Percentiles rank a stretch among this genome's conserved stretches.
Conservation (phyloP, 129 eudicot genomes). For the Helichrysum umbraculigerum region DNA sequence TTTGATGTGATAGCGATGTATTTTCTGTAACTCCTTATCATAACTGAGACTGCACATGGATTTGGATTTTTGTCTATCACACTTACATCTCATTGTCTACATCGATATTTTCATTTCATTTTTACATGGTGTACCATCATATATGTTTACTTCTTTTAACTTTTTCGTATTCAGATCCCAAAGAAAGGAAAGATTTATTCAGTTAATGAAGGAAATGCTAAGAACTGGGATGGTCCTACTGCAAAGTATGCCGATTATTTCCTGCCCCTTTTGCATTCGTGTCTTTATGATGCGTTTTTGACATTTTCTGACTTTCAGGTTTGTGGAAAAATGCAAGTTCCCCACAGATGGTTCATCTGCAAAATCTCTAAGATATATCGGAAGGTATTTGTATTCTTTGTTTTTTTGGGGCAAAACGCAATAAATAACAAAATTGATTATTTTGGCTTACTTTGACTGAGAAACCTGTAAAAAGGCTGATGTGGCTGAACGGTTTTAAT, state of each 20-base stretch:
- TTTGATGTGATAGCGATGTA: neutral
- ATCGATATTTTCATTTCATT: conserved; percentile 7
- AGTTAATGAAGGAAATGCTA: conserved; percentile 98
- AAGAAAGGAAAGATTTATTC: conserved; percentile 94
- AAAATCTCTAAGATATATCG: conserved; percentile 91
- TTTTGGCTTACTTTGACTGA: neutral
- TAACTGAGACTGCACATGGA: neutral
- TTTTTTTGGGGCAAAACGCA: neutral
- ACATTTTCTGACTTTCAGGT: conserved; percentile 45
- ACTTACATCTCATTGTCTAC: neutral
- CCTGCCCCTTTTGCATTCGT: conserved; percentile 7
- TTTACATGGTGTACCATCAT: neutral
- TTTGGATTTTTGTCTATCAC: neutral
- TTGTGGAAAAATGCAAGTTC: conserved; percentile 90
- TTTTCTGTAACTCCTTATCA: neutral
- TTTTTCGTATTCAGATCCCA: conserved; percentile 57
- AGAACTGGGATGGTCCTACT: conserved; percentile 95
- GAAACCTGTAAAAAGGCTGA: neutral
- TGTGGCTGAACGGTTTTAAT: neutral
- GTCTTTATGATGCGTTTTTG: conserved; percentile 1
- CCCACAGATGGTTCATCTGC: conserved; percentile 87
- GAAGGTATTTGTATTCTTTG: conserved; percentile 56
- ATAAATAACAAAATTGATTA: neutral
- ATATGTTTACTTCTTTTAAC: conserved; percentile 11
- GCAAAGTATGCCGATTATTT: conserved; percentile 57